Percentiles rank a stretch among this genome's conserved stretches.
Conservation (phyloP, 2,329 filamentous ascomycete species). For the Clarireedia monteithiana region DNA sequence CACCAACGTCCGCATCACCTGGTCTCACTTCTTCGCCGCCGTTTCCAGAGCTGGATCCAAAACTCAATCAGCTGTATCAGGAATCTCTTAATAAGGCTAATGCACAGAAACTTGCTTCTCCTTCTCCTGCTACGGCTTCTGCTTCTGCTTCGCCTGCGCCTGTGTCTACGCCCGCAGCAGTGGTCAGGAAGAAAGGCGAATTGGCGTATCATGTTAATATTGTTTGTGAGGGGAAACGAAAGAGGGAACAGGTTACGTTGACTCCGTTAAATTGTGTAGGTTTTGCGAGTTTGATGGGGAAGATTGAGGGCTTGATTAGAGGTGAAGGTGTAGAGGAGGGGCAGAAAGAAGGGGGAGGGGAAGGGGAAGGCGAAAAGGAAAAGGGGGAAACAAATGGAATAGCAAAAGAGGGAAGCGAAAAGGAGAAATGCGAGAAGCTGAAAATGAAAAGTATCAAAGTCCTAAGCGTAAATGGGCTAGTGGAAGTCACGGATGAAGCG, state of each 20-base stretch:
- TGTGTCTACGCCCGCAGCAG: not conserved
- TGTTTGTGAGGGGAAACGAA: conserved; percentile 16
- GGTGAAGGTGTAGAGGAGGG: too few species aligned
- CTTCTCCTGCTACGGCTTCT: not conserved
- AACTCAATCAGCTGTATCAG: not conserved
- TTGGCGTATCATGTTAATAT: conserved; percentile 23
- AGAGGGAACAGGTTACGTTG: conserved; percentile 17
- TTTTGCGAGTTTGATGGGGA: conserved; percentile 21
- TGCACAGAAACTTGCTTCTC: not conserved
- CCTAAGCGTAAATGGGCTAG: conserved; percentile 17
- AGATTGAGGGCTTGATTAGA: conserved; percentile 16
- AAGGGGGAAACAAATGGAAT: too few species aligned
- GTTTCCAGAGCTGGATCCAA: not conserved
- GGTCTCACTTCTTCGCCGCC: not conserved
- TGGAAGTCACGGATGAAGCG: conserved; percentile 20
- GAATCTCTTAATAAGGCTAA: not conserved
- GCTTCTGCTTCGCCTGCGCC: not conserved
- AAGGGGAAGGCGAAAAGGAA: too few species aligned
- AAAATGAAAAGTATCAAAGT: conserved; percentile 18
- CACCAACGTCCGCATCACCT: not conserved
- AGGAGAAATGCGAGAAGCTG: conserved; percentile 8
- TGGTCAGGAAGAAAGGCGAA: not conserved
- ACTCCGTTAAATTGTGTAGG: conserved; percentile 17
- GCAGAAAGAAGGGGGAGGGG: too few species aligned
- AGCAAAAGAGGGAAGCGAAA: too few species aligned